phyloP scores from a whole-genome alignment of 2,329 filamentous ascomycete genomes.

The Didymella pomorum region DNA sequence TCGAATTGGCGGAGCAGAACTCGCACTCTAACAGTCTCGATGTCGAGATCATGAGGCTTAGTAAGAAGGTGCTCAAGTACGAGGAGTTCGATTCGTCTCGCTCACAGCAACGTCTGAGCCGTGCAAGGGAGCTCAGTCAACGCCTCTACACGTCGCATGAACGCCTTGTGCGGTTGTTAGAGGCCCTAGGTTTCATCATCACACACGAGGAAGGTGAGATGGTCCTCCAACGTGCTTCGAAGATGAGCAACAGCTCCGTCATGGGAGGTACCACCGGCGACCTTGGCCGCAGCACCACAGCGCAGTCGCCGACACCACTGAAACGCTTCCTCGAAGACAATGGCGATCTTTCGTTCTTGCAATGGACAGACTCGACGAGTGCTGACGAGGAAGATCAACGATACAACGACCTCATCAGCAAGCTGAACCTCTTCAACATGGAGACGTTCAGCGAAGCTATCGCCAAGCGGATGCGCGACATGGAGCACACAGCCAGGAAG shows the following conservation, averaged over 20 bases:
- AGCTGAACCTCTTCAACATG: conserved; percentile 79
- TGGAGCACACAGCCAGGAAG: conserved; percentile 91
- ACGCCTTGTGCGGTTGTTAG: conserved; percentile 80
- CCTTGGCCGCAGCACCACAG: conserved; percentile 62
- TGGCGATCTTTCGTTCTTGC: conserved; percentile 75
- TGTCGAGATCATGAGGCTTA: conserved; percentile 74
- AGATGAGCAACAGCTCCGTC: conserved; percentile 59
- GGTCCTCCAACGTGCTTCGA: conserved; percentile 75
- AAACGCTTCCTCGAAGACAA: conserved; percentile 66
- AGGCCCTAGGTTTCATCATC: conserved; percentile 85
- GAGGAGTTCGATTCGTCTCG: conserved; percentile 59
- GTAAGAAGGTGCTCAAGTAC: conserved; percentile 68
- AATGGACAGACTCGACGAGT: conserved; percentile 80
- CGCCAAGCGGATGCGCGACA: conserved; percentile 88
- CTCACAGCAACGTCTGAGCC: conserved; percentile 73
- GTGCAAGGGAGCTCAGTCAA: conserved; percentile 84
- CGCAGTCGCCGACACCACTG: conserved; percentile 63
- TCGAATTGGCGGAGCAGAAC: conserved; percentile 76
- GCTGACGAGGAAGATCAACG: conserved; percentile 72
- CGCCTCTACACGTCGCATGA: conserved; percentile 85
- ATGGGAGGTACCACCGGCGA: conserved; percentile 51
- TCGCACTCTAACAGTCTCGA: conserved; percentile 79
- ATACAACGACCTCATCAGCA: conserved; percentile 77
- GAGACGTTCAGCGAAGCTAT: conserved; percentile 86
- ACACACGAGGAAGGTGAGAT: conserved; percentile 76